Conservation (phyloP, 1,284 basidiomycete species). For the Ceratobasidium sp. region DNA sequence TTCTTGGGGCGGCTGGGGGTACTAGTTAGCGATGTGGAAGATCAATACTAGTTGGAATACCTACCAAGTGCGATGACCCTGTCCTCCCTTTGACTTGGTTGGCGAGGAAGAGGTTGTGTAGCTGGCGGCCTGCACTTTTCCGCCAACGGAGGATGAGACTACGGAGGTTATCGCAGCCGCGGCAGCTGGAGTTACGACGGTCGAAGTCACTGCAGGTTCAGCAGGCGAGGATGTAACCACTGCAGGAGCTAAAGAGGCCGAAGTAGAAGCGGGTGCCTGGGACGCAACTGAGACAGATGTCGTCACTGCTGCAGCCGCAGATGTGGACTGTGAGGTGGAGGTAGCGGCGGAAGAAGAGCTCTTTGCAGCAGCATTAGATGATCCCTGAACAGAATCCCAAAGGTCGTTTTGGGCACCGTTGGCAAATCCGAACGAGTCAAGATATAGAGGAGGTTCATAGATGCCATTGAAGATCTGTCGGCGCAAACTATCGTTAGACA, state of each 20-base stretch:
- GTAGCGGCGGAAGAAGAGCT: constrained; percentile 16
- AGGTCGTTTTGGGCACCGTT: constrained; percentile 58
- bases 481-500: neutral
- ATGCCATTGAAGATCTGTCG: constrained; percentile 13
- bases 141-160: neutral
- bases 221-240: neutral
- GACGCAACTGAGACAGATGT: constrained; percentile 17
- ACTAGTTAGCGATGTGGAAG: neutral
- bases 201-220: constrained; percentile 1
- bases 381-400: constrained; percentile 48
- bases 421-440: constrained; percentile 55
- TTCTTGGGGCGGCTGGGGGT: constrained; percentile 10
- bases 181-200: neutral
- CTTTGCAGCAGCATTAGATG: neutral
- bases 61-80: constrained; percentile 31
- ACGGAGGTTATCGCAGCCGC: neutral
- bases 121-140: constrained; percentile 2
- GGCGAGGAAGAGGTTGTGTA: neutral
- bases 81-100: neutral
- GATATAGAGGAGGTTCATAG: constrained; percentile 49
- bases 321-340: neutral
- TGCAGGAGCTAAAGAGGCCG: too few species aligned
- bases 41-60: neutral
- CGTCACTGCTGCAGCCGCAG: neutral
- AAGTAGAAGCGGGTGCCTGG: neutral